These are phyloP conservation scores for Lachancea waltii DNA, from an alignment of 805 yeast species.

Conservation along the genomic window DNA sequence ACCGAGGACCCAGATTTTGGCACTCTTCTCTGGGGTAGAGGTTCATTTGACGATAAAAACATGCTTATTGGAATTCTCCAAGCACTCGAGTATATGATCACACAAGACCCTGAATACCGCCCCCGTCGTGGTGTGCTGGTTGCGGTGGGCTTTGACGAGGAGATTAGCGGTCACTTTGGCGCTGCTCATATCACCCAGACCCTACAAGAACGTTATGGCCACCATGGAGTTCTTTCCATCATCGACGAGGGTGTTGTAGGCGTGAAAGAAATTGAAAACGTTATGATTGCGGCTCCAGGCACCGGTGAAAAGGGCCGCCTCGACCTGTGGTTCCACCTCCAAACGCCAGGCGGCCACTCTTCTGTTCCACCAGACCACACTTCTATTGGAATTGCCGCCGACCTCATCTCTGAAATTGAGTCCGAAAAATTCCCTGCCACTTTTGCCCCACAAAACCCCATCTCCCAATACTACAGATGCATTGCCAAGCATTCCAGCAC, in stretches of 20 bases:
- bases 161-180: constrained; percentile 56
- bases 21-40: constrained; percentile 61
- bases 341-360: constrained; percentile 54
- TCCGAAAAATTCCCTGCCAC: constrained; percentile 39
- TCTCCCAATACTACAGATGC: constrained; percentile 51
- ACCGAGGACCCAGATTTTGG: constrained; percentile 48
- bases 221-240: constrained; percentile 50
- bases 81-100: constrained; percentile 46
- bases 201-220: constrained; percentile 49
- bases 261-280: constrained; percentile 34
- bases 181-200: constrained; percentile 45
- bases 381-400: constrained; percentile 61
- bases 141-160: constrained; percentile 75
- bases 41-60: constrained; percentile 67
- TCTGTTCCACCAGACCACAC: constrained; percentile 63
- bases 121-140: constrained; percentile 55
- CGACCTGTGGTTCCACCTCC: constrained; percentile 33
- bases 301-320: constrained; percentile 53
- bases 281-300: constrained; percentile 42
- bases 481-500: constrained; percentile 39
- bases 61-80: constrained; percentile 57
- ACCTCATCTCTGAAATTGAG: constrained; percentile 50
- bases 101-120: constrained; percentile 36
- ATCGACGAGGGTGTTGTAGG: constrained; percentile 58
- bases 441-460: constrained; percentile 51